Evolutionary conservation across 1,139 yeast genomes (phyloP), one percentile per base, ranked within the genome.

Genomic region (Pichiaceae sp.): DNA sequence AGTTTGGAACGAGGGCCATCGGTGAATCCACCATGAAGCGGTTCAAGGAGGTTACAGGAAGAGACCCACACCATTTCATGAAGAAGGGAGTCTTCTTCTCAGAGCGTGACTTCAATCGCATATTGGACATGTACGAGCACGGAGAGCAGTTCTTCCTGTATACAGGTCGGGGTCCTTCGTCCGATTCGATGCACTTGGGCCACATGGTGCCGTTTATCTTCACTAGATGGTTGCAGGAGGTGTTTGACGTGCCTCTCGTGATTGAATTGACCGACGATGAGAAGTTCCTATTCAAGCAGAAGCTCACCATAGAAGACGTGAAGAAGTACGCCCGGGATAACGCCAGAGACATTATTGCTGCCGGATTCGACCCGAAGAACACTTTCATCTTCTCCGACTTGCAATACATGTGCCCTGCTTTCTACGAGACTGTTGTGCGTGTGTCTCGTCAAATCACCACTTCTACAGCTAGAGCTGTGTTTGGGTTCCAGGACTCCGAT

Each of bases 151-250:
- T 93, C 61, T 93, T 89, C 66, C 66, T 93, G 48, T 93, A 93
- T 60, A 93, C 99, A 19, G 99, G 99, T 34, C 78, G 99, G 60
- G 99, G 99, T 2, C 98, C 99, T 33, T 84, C 95, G 3, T 78
- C 91, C 32, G 96, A 82, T 50, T 81, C 94, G 18, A 81, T 93
- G 86, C 99, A 93, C 59, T 69, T 93, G 64, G 99, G 98, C 34
- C 99, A 93, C 60, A 80, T 91, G 89, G 73, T 89, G 43, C 99
- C 99, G 11, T 93, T 93, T 56, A 61, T 83, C 29, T 93, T 93
- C 67, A 91, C 98, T 42, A 87, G 87, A 62, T 93, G 98, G 98
- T 70, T 93, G 52, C 99, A 93, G 62, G 96, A 89, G 35, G 98
- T 89, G 3, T 91, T 93, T 59, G 97, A 91, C 56, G 96, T 75